phyloP scores from a whole-genome alignment of 208 protist species.

The Vickermania ingenoplastis region DNA sequence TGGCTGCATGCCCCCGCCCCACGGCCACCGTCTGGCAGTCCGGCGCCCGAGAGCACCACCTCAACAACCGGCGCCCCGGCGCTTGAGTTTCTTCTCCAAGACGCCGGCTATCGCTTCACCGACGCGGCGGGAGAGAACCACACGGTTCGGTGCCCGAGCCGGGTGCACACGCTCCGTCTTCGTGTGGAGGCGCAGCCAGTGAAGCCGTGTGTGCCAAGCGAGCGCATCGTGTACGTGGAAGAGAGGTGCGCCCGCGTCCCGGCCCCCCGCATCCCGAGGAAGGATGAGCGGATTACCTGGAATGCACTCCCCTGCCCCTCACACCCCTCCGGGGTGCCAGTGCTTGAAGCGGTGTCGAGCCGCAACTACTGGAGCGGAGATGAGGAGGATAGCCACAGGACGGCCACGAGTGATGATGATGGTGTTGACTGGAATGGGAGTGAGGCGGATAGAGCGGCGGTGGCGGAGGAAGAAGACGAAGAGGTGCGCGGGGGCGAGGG shows the following conservation, averaged over 20 bases:
- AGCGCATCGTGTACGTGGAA: slow-evolving; percentile 66
- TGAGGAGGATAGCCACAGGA: too few species aligned
- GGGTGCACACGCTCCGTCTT: slow-evolving; percentile 40
- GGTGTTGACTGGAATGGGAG: too few species aligned
- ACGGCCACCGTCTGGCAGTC: too few species aligned
- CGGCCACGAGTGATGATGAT: too few species aligned
- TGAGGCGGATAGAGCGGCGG: too few species aligned
- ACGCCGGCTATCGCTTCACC: slow-evolving; percentile 42
- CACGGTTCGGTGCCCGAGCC: slow-evolving; percentile 55
- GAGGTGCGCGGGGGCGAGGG: background rate
- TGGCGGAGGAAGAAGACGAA: background rate
- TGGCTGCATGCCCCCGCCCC: background rate
- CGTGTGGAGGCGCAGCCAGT: slow-evolving; percentile 43
- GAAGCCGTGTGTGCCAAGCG: slow-evolving; percentile 35
- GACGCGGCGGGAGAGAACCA: slow-evolving; percentile 21
- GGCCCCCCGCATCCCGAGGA: slow-evolving; percentile 40
- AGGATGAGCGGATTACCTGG: slow-evolving; percentile 68
- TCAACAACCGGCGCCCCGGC: slow-evolving; percentile 11
- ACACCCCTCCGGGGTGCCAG: background rate
- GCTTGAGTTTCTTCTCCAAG: slow-evolving; percentile 59
- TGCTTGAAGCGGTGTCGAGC: too few species aligned
- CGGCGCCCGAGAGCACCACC: background rate
- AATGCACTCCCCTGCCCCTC: background rate
- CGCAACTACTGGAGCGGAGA: too few species aligned
- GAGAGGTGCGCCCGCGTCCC: slow-evolving; percentile 50